A percentile compares a stretch with the other conserved stretches of the same genome.
Conservation (phyloP, 148 eudicot species). For the Cornus suecica region DNA sequence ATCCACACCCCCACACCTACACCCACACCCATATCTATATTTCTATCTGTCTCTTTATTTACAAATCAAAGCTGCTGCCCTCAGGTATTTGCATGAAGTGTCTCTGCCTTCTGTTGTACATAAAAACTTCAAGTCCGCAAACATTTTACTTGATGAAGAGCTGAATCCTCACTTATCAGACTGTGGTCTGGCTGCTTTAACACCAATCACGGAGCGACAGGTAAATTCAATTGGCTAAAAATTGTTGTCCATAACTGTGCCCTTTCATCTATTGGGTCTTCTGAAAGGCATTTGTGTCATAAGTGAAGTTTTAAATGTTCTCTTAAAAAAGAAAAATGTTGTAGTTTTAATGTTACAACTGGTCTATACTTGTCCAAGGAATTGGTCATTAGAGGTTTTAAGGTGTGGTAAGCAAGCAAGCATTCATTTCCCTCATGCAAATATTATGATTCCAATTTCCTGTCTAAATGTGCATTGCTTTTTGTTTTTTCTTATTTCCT, state of each 20-base stretch:
- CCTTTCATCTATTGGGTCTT: neutral
- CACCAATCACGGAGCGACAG: conserved; percentile 91
- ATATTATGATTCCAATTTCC: neutral
- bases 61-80: conserved; percentile 14
- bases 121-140: conserved; percentile 92
- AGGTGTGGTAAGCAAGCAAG: neutral
- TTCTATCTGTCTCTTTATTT: neutral
- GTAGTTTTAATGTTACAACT: neutral
- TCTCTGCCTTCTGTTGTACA: conserved; percentile 96
- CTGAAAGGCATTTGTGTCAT: neutral
- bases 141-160: conserved; percentile 91
- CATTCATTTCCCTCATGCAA: neutral
- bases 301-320: neutral
- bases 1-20: too few relatives aligned
- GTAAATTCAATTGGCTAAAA: conserved; percentile 28
- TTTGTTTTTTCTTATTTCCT: neutral
- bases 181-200: conserved; percentile 87
- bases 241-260: neutral
- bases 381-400: neutral
- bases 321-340: too few relatives aligned
- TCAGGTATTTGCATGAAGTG: conserved; percentile 96
- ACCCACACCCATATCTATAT: neutral
- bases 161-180: conserved; percentile 91
- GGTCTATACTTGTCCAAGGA: neutral
- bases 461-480: neutral